These are phyloP conservation scores for Fusarium incarnatum DNA, from an alignment of 2,329 filamentous ascomycete genomes.

Conservation along the genomic window DNA sequence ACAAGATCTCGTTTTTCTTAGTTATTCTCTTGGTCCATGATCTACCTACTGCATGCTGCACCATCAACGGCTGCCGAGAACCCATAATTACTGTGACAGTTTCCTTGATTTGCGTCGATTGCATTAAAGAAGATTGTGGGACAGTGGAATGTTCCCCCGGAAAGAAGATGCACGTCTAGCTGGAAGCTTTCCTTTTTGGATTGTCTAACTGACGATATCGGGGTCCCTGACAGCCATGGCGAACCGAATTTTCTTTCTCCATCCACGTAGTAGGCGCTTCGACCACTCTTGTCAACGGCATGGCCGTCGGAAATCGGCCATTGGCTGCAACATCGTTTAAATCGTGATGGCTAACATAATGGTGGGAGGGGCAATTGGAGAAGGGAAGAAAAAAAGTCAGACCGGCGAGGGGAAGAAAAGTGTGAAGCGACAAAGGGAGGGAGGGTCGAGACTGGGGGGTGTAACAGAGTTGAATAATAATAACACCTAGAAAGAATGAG, in stretches of 20 bases:
- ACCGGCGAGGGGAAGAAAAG: slow-evolving; percentile 8
- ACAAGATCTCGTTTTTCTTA: slow-evolving; percentile 26
- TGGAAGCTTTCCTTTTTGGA: slow-evolving; percentile 23
- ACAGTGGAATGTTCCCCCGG: slow-evolving; percentile 21
- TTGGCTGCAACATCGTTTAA: slow-evolving; percentile 26
- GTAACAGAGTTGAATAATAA: slow-evolving; percentile 16
- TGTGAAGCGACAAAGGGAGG: slow-evolving; percentile 4
- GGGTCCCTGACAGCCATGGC: slow-evolving; percentile 12
- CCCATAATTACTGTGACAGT: slow-evolving; percentile 17
- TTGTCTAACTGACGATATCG: slow-evolving; percentile 23
- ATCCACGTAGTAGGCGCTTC: slow-evolving; percentile 26
- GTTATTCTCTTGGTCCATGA: slow-evolving; percentile 22
- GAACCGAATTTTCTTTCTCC: slow-evolving; percentile 17
- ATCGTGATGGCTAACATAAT: slow-evolving; percentile 29
- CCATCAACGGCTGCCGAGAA: background rate
- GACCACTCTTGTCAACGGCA: slow-evolving; percentile 29
- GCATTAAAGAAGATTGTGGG: slow-evolving; percentile 17
- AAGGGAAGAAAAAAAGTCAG: background rate
- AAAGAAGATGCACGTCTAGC: slow-evolving; percentile 23
- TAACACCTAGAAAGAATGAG: background rate
- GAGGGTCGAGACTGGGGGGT: slow-evolving; percentile 22
- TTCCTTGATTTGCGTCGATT: background rate
- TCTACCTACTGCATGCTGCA: slow-evolving; percentile 12
- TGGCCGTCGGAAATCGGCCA: slow-evolving; percentile 23
- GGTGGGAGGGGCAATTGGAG: slow-evolving; percentile 43